Percentiles rank a stretch among this genome's conserved stretches.
Conservation (phyloP, 345 rosid species). For the Citrus unshiu region DNA sequence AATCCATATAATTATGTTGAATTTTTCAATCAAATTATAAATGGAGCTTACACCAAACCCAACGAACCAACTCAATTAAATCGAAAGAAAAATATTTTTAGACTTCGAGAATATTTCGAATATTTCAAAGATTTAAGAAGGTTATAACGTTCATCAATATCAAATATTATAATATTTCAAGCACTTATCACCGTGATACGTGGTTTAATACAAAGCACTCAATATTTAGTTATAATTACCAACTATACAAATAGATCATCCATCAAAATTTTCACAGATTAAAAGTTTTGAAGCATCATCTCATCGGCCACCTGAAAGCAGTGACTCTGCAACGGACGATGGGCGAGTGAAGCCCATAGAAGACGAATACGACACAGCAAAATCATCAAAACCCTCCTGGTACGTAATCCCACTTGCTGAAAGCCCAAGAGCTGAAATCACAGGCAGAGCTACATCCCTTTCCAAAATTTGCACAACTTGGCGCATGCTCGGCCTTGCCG, state of each 20-base stretch:
- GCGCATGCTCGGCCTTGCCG: conserved; percentile 56
- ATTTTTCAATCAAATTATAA: no score
- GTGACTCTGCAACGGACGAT: conserved; percentile 44
- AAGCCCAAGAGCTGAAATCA: conserved; percentile 29
- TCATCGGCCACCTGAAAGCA: conserved; percentile 53
- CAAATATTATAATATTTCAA: no score
- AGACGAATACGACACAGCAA: conserved; percentile 35
- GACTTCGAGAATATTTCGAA: not conserved
- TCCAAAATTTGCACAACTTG: conserved; percentile 47
- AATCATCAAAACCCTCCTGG: conserved; percentile 41
- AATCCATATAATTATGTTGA: no score
- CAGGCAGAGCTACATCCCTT: conserved; percentile 41
- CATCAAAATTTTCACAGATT: not conserved
- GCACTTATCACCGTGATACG: no score
- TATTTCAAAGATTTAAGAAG: no score
- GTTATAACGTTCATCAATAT: no score
- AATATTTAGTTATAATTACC: no score
- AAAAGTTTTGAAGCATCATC: not conserved
- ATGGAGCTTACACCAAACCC: not conserved
- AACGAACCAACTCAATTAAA: not conserved
- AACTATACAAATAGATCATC: not conserved
- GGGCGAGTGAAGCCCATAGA: conserved; percentile 27
- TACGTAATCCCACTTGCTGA: conserved; percentile 28
- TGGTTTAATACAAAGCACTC: no score
- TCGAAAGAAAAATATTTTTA: not conserved